Conservation (phyloP, 805 yeast species). For the Saccharomycopsis fermentans region DNA sequence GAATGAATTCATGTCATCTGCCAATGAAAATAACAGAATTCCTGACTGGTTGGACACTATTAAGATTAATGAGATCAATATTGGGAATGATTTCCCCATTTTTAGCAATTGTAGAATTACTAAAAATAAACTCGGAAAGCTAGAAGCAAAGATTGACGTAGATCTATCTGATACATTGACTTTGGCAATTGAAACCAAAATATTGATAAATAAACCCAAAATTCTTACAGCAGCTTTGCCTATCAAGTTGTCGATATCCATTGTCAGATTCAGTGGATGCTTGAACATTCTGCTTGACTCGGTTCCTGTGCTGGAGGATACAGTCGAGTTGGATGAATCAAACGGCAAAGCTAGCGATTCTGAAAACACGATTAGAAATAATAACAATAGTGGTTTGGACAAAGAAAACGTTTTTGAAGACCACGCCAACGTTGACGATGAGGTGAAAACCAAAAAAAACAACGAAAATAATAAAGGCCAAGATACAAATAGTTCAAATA, state of each 20-base stretch:
- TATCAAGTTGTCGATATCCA: conserved; percentile 70
- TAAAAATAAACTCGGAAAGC: conserved; percentile 36
- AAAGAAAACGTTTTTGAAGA: conserved; percentile 9
- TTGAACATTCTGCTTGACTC: conserved; percentile 60
- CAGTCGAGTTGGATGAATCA: conserved; percentile 14
- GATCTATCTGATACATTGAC: conserved; percentile 82
- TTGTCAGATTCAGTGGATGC: conserved; percentile 86
- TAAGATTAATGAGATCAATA: conserved; percentile 74
- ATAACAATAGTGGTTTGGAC: conserved; percentile 20
- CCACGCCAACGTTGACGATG: conserved; percentile 13
- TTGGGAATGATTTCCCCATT: conserved; percentile 93
- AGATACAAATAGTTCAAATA: conserved; percentile 24
- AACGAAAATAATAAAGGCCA: conserved; percentile 19
- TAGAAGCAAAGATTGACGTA: conserved; percentile 85
- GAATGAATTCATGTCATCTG: conserved; percentile 46
- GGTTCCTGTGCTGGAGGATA: conserved; percentile 18
- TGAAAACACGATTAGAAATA: not conserved
- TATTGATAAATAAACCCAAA: conserved; percentile 72
- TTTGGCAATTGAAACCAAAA: conserved; percentile 71
- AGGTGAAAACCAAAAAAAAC: conserved; percentile 17
- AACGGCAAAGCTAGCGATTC: not conserved
- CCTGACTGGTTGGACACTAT: conserved; percentile 79
- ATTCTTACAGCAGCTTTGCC: conserved; percentile 84
- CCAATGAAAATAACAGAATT: conserved; percentile 40
- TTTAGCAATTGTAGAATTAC: conserved; percentile 85